Percentiles rank a stretch among this genome's conserved stretches.
These are phyloP conservation scores for Nakazawaea peltata DNA, from an alignment of 805 yeast genomes.

Conservation along the genomic window DNA sequence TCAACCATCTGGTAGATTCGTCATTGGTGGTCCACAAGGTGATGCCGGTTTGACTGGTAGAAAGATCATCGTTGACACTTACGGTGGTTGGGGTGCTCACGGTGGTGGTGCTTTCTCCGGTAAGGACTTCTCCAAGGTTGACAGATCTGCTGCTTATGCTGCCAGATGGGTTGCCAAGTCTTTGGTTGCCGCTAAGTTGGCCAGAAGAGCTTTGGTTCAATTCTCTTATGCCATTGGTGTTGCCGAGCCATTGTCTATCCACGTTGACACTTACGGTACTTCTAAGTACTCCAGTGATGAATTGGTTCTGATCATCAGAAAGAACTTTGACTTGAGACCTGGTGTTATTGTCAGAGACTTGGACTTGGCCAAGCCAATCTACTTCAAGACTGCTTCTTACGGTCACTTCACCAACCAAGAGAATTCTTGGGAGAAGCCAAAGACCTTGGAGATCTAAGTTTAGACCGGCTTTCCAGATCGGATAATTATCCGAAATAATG, in stretches of 20 bases:
- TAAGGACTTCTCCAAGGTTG: conserved; percentile 99
- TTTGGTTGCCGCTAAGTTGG: conserved; percentile 87
- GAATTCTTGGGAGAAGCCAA: conserved; percentile 98
- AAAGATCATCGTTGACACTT: conserved; percentile 98
- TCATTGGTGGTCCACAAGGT: conserved; percentile 99
- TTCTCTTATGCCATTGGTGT: conserved; percentile 99
- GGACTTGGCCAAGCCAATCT: conserved; percentile 98
- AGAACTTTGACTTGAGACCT: conserved; percentile 98
- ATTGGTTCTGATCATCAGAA: conserved; percentile 83
- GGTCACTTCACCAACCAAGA: conserved; percentile 99
- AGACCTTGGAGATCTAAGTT: conserved; percentile 55
- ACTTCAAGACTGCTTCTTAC: conserved; percentile 97
- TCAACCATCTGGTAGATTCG: conserved; percentile 99
- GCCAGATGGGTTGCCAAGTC: conserved; percentile 99
- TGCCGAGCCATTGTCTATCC: conserved; percentile 97
- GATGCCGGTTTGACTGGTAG: conserved; percentile 99
- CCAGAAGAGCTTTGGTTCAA: conserved; percentile 96
- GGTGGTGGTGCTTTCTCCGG: conserved; percentile 99
- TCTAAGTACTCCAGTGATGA: conserved; percentile 83
- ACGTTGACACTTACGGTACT: conserved; percentile 98
- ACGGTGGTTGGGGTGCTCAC: conserved; percentile 99
- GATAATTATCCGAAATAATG: neutral
- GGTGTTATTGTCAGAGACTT: conserved; percentile 97
- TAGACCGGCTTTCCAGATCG: neutral
- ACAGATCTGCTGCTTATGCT: conserved; percentile 99